These are phyloP conservation scores for Monosporascus sp. DNA, from an alignment of 2,329 filamentous ascomycete genomes.

Conservation along the genomic window DNA sequence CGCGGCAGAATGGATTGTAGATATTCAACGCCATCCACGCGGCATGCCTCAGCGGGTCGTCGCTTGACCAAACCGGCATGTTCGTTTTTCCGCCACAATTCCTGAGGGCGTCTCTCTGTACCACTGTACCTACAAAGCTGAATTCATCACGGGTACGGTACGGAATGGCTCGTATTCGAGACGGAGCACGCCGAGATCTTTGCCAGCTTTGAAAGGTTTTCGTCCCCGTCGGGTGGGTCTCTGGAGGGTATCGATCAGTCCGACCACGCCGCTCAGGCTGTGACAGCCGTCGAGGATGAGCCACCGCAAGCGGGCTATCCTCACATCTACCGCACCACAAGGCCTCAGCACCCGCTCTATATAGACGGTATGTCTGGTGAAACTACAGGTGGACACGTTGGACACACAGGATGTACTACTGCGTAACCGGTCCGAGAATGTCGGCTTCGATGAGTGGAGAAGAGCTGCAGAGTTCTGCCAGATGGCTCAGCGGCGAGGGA, in stretches of 20 bases:
- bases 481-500: conserved; percentile 37
- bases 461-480: conserved; percentile 43
- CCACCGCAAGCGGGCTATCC: conserved; percentile 48
- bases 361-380: conserved; percentile 68
- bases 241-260: neutral
- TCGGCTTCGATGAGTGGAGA: conserved; percentile 30
- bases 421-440: neutral
- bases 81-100: conserved; percentile 63
- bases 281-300: neutral
- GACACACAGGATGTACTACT: conserved; percentile 63
- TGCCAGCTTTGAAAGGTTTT: conserved; percentile 31
- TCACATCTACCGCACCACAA: conserved; percentile 58
- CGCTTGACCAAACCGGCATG: conserved; percentile 71
- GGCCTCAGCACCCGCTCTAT: conserved; percentile 57
- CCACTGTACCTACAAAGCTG: conserved; percentile 49
- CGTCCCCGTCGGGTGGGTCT: neutral
- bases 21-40: conserved; percentile 71
- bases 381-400: conserved; percentile 59
- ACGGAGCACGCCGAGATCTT: conserved; percentile 67
- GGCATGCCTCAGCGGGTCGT: conserved; percentile 67
- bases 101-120: conserved; percentile 62
- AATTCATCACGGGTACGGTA: conserved; percentile 45
- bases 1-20: conserved; percentile 50
- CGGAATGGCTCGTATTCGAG: conserved; percentile 73
- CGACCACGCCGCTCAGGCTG: neutral